Conservation (phyloP, 2,329 filamentous ascomycete species). For the Pezicula carpinea region DNA sequence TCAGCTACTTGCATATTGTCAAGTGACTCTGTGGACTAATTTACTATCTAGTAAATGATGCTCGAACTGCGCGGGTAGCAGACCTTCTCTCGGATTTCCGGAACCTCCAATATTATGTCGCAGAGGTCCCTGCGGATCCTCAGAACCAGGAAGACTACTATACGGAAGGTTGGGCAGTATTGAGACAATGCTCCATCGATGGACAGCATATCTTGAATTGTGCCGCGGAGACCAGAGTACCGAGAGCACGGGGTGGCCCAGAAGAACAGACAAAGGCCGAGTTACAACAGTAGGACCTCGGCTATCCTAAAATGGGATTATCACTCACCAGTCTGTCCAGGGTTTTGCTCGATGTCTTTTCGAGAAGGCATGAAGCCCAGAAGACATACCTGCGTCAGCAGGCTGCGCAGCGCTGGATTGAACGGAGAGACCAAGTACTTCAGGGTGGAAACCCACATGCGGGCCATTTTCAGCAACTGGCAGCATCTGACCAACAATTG, state of each 20-base stretch:
- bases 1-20: not conserved
- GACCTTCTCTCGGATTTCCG: slow-evolving; percentile 59
- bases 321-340: slow-evolving; percentile 29
- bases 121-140: slow-evolving; percentile 51
- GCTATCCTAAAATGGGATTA: slow-evolving; percentile 3
- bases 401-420: slow-evolving; percentile 56
- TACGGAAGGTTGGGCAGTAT: slow-evolving; percentile 57
- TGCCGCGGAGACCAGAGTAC: slow-evolving; percentile 57
- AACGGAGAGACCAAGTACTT: slow-evolving; percentile 48
- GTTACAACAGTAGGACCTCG: slow-evolving; percentile 51
- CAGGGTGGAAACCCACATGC: slow-evolving; percentile 45
- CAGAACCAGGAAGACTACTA: slow-evolving; percentile 53
- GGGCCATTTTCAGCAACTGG: slow-evolving; percentile 43
- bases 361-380: slow-evolving; percentile 57
- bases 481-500: slow-evolving; percentile 51
- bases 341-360: slow-evolving; percentile 54
- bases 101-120: slow-evolving; percentile 58
- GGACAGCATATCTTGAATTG: slow-evolving; percentile 62
- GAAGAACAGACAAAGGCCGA: slow-evolving; percentile 59
- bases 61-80: slow-evolving; percentile 54
- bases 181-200: slow-evolving; percentile 58
- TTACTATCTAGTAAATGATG: slow-evolving; percentile 49
- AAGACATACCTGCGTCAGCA: slow-evolving; percentile 60
- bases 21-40: slow-evolving; percentile 1
- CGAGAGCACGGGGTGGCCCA: slow-evolving; percentile 45